These are phyloP conservation scores for Termitomyces sp. DNA, from an alignment of 768 basidiomycete genomes.

Conservation along the genomic window DNA sequence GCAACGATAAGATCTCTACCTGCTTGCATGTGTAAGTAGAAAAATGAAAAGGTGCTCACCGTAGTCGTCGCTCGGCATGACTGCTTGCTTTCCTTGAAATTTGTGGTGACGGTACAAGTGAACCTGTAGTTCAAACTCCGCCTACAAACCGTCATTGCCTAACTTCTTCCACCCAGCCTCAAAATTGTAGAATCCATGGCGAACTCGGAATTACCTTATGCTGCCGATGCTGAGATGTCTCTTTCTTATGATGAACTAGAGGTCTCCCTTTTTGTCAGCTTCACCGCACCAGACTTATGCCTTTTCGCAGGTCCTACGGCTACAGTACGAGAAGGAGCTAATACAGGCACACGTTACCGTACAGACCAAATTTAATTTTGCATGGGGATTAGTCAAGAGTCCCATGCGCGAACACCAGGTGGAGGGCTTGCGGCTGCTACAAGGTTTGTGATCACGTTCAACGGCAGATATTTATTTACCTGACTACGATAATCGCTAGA, in stretches of 20 bases:
- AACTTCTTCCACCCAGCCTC: neutral
- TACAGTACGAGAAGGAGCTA: conserved; percentile 87
- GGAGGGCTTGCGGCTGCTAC: conserved; percentile 86
- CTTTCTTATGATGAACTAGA: conserved; percentile 87
- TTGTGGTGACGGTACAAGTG: conserved; percentile 16
- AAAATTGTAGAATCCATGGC: conserved; percentile 25
- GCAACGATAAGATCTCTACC: neutral
- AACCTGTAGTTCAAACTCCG: conserved; percentile 34
- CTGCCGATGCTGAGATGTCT: conserved; percentile 89
- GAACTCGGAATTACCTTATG: conserved; percentile 88
- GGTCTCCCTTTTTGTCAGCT: conserved; percentile 33
- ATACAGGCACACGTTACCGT: conserved; percentile 79
- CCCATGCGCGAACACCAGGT: conserved; percentile 80
- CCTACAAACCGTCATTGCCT: neutral
- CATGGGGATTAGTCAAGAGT: conserved; percentile 96
- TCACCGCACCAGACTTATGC: neutral
- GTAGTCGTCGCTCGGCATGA: conserved; percentile 44
- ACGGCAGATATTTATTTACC: conserved; percentile 2
- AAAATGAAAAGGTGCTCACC: conserved; percentile 41
- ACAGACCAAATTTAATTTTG: conserved; percentile 97
- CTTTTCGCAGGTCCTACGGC: conserved; percentile 61
- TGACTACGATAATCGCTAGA: conserved; percentile 41
- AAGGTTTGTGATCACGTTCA: conserved; percentile 46
- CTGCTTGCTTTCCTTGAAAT: conserved; percentile 16
- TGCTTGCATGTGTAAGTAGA: conserved; percentile 11